These are phyloP conservation scores for Penicillium paxilli DNA, from an alignment of 495 filamentous ascomycete genomes.

Conservation along the genomic window DNA sequence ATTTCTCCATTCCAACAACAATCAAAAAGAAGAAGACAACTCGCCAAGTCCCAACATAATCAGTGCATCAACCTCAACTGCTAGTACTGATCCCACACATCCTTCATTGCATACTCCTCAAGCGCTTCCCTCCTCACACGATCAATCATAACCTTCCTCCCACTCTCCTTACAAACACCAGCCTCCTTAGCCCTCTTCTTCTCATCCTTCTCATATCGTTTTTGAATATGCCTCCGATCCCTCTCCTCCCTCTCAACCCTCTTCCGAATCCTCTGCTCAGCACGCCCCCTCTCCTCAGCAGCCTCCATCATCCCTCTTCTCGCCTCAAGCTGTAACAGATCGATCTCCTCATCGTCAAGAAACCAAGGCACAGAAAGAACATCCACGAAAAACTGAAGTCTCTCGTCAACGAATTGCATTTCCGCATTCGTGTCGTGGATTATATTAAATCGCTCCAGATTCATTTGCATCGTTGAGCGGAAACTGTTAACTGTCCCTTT, in stretches of 20 bases:
- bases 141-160: constrained; percentile 31
- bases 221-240: constrained; percentile 34
- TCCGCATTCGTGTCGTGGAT: constrained; percentile 71
- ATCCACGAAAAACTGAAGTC: constrained; percentile 58
- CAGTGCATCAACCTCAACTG: too few species aligned
- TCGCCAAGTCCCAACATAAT: too few species aligned
- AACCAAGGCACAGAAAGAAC: constrained; percentile 71
- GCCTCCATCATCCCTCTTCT: constrained; percentile 40
- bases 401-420: constrained; percentile 72
- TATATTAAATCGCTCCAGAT: constrained; percentile 63
- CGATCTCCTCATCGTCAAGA: constrained; percentile 54
- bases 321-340: constrained; percentile 51
- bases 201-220: constrained; percentile 43
- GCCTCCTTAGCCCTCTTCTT: constrained; percentile 36
- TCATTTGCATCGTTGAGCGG: constrained; percentile 62
- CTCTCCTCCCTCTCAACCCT: constrained; percentile 36
- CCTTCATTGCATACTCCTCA: neutral
- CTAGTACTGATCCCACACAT: neutral
- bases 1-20: too few species aligned
- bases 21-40: too few species aligned
- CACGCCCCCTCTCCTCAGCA: constrained; percentile 39
- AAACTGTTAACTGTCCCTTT: constrained; percentile 72
- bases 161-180: constrained; percentile 31
- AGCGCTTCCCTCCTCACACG: constrained; percentile 17
- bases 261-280: constrained; percentile 37